Base-by-base conservation (phyloP, 2,329 filamentous ascomycete genomes). In the Penicillium glabrum region DNA sequence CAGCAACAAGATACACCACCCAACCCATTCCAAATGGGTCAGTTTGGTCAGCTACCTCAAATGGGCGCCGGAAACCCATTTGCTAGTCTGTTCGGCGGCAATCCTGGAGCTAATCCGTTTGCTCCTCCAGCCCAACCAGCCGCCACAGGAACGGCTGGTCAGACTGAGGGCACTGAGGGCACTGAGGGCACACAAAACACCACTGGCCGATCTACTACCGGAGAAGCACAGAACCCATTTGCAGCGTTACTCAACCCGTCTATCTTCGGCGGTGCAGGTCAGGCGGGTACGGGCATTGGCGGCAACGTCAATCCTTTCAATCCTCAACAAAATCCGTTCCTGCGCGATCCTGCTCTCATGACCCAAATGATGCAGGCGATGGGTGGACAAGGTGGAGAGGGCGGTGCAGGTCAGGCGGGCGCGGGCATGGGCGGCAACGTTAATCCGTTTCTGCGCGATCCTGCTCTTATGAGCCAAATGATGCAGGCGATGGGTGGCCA, bases 201-300 rank as follows among this genome's bases (percentile, higher is more conserved):
- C 21, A 64, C 68, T 41, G 61, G 61, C 11, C 67, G 69, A 35
- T 67, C 68, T 14, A 66, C 70, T 10, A 62, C 71, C 52, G 62
- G 70, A 23, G 68, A 69, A 47, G 72, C 75, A 53, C 76, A 77
- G 49, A 90, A 91, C 67, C 89, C 89, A 0, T 91, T 92, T 65
- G 86, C 83, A 1, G 80, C 82, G 37, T 76, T 93, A 4, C 88
- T 92, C 46, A 79, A 79, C 51, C 75, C 74, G 9, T 75, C 75
- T 46, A 54, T 76, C 41, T 72, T 77, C 51, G 70, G 71, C 39
- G 64, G 62, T 29, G 56, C 61, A 49, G 72, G 29, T 26, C 51
- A 53, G 24, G 44, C 51, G 46, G 33, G 51, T 53, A 13, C 39
- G 10, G 39, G 39, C 19, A 19, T 19, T 19, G 72, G 79, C 24